These are phyloP conservation scores for Citrus trifoliata DNA, from an alignment of 345 rosid genomes.

Conservation along the genomic window DNA sequence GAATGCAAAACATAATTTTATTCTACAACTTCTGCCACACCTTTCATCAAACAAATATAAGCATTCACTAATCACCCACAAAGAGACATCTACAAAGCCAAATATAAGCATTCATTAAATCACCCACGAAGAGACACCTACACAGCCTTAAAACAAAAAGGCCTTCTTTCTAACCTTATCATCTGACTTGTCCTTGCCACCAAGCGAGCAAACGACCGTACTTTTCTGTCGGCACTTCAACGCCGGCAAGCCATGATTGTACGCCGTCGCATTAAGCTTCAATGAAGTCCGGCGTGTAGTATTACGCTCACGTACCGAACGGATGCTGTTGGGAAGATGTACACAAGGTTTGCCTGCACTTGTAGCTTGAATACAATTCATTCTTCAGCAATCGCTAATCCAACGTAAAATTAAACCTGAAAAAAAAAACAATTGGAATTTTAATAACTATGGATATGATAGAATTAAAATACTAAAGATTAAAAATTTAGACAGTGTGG, in stretches of 20 bases:
- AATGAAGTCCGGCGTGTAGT: conserved; percentile 1
- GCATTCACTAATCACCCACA: neutral
- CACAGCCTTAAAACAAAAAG: neutral
- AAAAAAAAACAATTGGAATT: neutral
- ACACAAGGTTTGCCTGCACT: neutral
- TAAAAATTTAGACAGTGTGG: neutral
- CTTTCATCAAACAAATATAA: neutral
- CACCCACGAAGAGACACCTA: neutral
- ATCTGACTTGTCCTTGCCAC: conserved; percentile 56
- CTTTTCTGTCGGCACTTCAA: conserved; percentile 21
- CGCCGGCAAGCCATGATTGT: conserved; percentile 22
- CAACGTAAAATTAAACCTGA: neutral
- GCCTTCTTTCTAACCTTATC: conserved; percentile 36
- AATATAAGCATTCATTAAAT: neutral
- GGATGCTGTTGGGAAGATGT: neutral
- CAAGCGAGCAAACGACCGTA: conserved; percentile 53
- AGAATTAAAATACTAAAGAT: neutral
- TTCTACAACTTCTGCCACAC: neutral
- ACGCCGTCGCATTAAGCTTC: conserved; percentile 11
- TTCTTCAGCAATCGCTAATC: neutral
- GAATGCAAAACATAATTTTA: neutral
- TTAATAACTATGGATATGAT: neutral
- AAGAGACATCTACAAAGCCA: neutral
- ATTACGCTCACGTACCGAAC: neutral
- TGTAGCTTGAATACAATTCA: neutral